phyloP scores from a whole-genome alignment of 495 filamentous ascomycete genomes.

The Aspergillus panamensis region DNA sequence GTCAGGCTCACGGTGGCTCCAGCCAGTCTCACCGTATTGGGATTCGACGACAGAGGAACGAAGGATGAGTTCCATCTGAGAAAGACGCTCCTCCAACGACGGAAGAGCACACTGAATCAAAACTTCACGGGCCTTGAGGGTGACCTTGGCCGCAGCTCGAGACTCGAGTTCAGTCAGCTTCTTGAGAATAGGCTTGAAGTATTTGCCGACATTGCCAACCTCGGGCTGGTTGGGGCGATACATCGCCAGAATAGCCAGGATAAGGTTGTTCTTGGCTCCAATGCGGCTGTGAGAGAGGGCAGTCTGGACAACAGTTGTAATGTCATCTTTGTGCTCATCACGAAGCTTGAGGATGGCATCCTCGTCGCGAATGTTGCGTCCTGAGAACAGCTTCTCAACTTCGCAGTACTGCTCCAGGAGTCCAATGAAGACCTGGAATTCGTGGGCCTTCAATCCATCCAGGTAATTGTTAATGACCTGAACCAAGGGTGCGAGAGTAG shows the following conservation, averaged over 20 bases:
- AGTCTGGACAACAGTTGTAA: slow-evolving; percentile 73
- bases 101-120: slow-evolving; percentile 96
- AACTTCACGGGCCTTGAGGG: slow-evolving; percentile 92
- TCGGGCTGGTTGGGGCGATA: slow-evolving; percentile 94
- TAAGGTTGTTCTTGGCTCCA: slow-evolving; percentile 88
- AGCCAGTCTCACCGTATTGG: slow-evolving; percentile 93
- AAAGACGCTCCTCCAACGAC: slow-evolving; percentile 87
- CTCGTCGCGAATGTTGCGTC: slow-evolving; percentile 80
- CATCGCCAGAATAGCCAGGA: slow-evolving; percentile 87
- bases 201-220: slow-evolving; percentile 79
- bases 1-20: slow-evolving; percentile 91
- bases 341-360: slow-evolving; percentile 91
- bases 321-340: slow-evolving; percentile 94
- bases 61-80: slow-evolving; percentile 98
- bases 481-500: slow-evolving; percentile 71
- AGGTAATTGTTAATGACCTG: slow-evolving; percentile 78
- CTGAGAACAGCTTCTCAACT: slow-evolving; percentile 83
- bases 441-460: slow-evolving; percentile 87
- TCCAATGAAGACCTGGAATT: slow-evolving; percentile 75
- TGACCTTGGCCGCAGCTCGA: slow-evolving; percentile 87
- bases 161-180: slow-evolving; percentile 90
- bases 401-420: slow-evolving; percentile 76
- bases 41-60: slow-evolving; percentile 96
- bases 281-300: slow-evolving; percentile 93
- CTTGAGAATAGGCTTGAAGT: slow-evolving; percentile 78